Percentiles rank a stretch among this genome's conserved stretches.
phyloP scores from a whole-genome alignment of 768 basidiomycete species.

The Mycena galopus region DNA sequence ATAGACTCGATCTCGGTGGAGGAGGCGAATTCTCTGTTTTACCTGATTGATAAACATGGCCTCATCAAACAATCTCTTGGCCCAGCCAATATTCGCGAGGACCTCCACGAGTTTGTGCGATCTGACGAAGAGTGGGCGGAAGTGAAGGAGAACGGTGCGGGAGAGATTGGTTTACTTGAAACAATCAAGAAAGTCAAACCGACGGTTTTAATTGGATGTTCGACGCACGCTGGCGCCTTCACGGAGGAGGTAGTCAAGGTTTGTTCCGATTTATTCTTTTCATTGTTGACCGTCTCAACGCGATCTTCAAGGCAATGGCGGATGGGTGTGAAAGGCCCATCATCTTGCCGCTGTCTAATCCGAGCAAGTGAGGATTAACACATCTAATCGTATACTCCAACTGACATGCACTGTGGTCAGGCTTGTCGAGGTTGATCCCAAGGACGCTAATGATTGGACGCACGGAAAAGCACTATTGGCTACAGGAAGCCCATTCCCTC shows the following conservation, averaged over 20 bases:
- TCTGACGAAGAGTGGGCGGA: conserved; percentile 68
- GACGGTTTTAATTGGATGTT: conserved; percentile 88
- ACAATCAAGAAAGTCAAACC: conserved; percentile 81
- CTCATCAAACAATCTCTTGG: conserved; percentile 67
- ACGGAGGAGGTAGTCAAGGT: conserved; percentile 71
- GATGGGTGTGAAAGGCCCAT: conserved; percentile 80
- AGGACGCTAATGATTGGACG: conserved; percentile 83
- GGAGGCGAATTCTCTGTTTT: conserved; percentile 78
- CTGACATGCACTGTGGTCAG: conserved; percentile 30
- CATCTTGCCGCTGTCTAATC: conserved; percentile 89
- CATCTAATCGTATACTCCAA: background rate
- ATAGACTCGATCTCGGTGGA: conserved; percentile 62
- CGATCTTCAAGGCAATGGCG: conserved; percentile 65
- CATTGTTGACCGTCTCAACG: background rate
- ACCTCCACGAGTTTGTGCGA: conserved; percentile 67
- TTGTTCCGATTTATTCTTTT: background rate
- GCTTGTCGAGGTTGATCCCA: conserved; percentile 81
- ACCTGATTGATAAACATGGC: conserved; percentile 78
- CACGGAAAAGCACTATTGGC: conserved; percentile 83
- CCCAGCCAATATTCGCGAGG: conserved; percentile 57
- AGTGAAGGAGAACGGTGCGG: conserved; percentile 50
- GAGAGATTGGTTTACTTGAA: conserved; percentile 69
- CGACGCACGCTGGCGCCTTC: conserved; percentile 84
- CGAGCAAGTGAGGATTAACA: conserved; percentile 54
- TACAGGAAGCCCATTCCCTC: conserved; percentile 88